Conservation (phyloP, 495 filamentous ascomycete species). For the Neurospora sp. region DNA sequence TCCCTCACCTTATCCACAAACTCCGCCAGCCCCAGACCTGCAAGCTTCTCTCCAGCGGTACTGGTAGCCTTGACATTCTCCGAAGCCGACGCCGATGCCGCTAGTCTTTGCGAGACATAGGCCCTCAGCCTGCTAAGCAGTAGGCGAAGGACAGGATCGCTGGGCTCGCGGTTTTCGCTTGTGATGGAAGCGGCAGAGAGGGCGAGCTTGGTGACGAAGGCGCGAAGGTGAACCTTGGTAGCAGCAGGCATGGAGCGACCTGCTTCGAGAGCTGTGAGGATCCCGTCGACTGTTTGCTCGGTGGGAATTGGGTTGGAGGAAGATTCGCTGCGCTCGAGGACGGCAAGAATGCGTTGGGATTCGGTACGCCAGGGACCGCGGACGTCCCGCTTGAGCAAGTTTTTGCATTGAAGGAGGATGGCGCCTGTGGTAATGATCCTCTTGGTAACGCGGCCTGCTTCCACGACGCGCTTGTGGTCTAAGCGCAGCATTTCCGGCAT, state of each 20-base stretch:
- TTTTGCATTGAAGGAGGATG: conserved; percentile 87
- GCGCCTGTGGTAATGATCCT: conserved; percentile 68
- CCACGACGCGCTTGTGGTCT: conserved; percentile 58
- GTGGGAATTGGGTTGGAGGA: conserved; percentile 35
- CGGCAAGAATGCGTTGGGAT: conserved; percentile 59
- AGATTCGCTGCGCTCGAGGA: conserved; percentile 32
- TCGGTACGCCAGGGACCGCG: conserved; percentile 83
- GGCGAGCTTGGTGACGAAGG: conserved; percentile 41
- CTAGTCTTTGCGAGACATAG: conserved; percentile 68
- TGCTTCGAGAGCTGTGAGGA: conserved; percentile 69
- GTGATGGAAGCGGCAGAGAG: conserved; percentile 28
- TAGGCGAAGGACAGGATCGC: conserved; percentile 73
- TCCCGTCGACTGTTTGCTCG: conserved; percentile 48
- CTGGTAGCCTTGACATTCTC: conserved; percentile 75
- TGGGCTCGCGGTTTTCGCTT: conserved; percentile 28
- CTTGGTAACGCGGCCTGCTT: conserved; percentile 57
- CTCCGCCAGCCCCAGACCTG: conserved; percentile 71
- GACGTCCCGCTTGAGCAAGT: conserved; percentile 85
- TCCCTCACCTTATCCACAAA: conserved; percentile 78
- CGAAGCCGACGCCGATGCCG: conserved; percentile 56
- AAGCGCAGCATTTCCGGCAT: conserved; percentile 82
- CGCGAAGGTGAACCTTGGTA: conserved; percentile 46
- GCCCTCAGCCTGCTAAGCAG: conserved; percentile 63
- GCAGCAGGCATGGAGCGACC: conserved; percentile 68
- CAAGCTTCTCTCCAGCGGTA: conserved; percentile 73